Conservation (phyloP, 2,329 filamentous ascomycete genomes). For the Stachybotrys echinatus region DNA sequence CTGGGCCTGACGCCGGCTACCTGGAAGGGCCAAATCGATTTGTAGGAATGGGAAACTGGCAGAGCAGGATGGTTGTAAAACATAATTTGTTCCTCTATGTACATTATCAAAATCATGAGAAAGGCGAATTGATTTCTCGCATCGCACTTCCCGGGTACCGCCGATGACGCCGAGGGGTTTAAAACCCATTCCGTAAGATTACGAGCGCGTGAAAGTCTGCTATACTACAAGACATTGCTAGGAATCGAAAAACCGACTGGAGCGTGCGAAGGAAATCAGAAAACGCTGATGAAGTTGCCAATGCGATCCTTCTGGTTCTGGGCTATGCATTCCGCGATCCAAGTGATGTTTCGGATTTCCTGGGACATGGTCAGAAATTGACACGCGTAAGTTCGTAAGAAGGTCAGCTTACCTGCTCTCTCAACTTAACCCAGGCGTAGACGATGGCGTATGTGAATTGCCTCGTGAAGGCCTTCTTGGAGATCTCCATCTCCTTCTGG, state of each 20-base stretch:
- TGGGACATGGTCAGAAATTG: conserved; percentile 35
- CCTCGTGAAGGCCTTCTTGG: conserved; percentile 88
- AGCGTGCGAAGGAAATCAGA: conserved; percentile 46
- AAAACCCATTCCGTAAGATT: conserved; percentile 27
- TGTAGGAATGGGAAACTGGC: conserved; percentile 19
- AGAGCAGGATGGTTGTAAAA: conserved; percentile 14
- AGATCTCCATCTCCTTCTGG: conserved; percentile 98
- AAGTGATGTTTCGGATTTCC: conserved; percentile 99
- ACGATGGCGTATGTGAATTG: conserved; percentile 95
- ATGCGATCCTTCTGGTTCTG: conserved; percentile 99
- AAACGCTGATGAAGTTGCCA: conserved; percentile 97
- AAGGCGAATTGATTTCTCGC: conserved; percentile 15
- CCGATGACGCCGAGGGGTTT: conserved; percentile 23
- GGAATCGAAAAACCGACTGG: conserved; percentile 17
- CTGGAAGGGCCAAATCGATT: conserved; percentile 79
- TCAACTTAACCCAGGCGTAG: conserved; percentile 95
- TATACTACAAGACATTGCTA: conserved; percentile 38
- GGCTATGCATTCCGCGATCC: conserved; percentile 99
- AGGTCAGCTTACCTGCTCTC: conserved; percentile 73
- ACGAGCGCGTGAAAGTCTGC: conserved; percentile 23
- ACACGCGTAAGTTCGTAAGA: neutral
- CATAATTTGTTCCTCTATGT: conserved; percentile 39
- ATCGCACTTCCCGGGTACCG: conserved; percentile 6
- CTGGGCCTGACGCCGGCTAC: conserved; percentile 82
- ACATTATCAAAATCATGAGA: conserved; percentile 36